These are phyloP conservation scores for Orbilia oligospora DNA, from an alignment of 2,329 filamentous ascomycete species.

Conservation along the genomic window DNA sequence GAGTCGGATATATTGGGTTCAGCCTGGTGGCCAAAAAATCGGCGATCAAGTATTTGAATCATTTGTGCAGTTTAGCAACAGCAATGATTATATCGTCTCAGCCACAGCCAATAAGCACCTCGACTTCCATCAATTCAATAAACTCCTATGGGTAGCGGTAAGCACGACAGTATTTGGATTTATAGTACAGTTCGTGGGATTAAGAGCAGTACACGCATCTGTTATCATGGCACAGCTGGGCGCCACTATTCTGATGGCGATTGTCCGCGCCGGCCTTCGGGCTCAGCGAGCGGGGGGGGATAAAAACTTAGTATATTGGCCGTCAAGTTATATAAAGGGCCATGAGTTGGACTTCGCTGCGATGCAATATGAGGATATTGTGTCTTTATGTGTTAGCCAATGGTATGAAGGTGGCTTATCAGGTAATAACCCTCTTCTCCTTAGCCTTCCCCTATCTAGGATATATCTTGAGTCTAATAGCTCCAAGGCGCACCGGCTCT, in stretches of 20 bases:
- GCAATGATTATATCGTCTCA: constrained; percentile 27
- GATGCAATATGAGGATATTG: neutral
- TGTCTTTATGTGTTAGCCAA: neutral
- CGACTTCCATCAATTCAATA: too few species aligned
- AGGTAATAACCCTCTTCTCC: too few species aligned
- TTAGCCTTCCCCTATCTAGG: too few species aligned
- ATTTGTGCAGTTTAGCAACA: constrained; percentile 37
- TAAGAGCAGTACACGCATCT: constrained; percentile 50
- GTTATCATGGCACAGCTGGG: constrained; percentile 57
- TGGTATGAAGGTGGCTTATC: neutral
- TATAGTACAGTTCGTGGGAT: constrained; percentile 60
- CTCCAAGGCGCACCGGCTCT: neutral
- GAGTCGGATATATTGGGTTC: constrained; percentile 59
- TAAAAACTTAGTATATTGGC: neutral
- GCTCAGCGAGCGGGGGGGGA: constrained; percentile 20
- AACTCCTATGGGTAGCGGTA: constrained; percentile 17
- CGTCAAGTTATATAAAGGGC: neutral
- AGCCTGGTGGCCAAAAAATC: constrained; percentile 60
- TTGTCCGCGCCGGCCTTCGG: constrained; percentile 48
- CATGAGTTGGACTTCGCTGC: constrained; percentile 17
- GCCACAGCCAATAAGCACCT: too few species aligned
- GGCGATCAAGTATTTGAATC: too few species aligned
- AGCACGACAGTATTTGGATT: constrained; percentile 53
- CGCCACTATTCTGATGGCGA: constrained; percentile 56
- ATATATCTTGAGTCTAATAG: neutral